Conservation (phyloP, 129 eudicot species). For the Heracleum sosnowskyi region DNA sequence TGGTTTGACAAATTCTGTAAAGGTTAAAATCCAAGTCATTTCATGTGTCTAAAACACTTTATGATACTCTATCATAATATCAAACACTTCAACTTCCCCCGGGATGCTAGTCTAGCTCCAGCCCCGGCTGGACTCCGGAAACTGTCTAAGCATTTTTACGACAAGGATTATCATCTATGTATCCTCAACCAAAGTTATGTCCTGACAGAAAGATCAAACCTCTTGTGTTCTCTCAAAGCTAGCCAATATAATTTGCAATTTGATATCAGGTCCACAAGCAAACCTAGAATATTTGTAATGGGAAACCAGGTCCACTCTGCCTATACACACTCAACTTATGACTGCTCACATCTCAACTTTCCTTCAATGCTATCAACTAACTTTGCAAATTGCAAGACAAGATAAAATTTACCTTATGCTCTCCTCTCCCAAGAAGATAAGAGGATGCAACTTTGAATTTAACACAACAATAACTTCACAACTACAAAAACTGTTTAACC, state of each 20-base stretch:
- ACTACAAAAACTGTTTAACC: no score
- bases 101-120: not conserved
- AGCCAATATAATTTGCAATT: not conserved
- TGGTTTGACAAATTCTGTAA: not conserved
- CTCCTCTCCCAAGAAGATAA: not conserved
- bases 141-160: not conserved
- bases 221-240: not conserved
- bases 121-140: not conserved
- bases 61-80: not conserved
- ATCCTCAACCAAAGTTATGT: not conserved
- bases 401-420: not conserved
- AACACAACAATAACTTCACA: not conserved
- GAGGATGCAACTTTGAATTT: not conserved
- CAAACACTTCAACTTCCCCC: not conserved
- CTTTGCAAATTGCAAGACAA: not conserved
- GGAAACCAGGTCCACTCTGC: not conserved
- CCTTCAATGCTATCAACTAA: not conserved
- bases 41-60: not conserved
- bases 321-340: not conserved
- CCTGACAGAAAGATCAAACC: not conserved
- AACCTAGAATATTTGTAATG: not conserved
- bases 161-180: not conserved
- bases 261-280: not conserved
- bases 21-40: slow-evolving; percentile 6
- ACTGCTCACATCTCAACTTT: slow-evolving; percentile 1